Percentiles rank a stretch among this genome's conserved stretches.
Evolutionary conservation across 2,329 filamentous ascomycete genomes (phyloP).

Genomic region (Microsporum ferrugineum): DNA sequence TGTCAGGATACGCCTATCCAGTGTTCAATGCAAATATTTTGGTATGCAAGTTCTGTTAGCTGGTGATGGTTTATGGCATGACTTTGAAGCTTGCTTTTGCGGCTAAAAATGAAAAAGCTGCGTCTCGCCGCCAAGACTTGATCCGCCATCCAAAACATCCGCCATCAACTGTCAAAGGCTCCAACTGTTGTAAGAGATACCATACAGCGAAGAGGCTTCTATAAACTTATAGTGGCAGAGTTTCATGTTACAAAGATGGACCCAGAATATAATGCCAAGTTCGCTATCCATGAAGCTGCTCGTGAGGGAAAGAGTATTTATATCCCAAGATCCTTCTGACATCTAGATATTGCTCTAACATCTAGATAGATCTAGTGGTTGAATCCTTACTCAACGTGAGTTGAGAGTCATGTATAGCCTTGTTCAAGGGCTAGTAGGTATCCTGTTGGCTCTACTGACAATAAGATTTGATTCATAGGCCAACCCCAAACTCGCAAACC

Average conservation of each 20-base stretch:
- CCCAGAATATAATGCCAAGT: conserved; percentile 47
- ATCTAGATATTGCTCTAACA: conserved; percentile 17
- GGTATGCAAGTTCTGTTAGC: not conserved
- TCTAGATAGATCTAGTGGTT: conserved; percentile 50
- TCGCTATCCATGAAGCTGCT: conserved; percentile 75
- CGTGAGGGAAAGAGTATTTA: conserved; percentile 68
- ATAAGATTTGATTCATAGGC: conserved; percentile 39
- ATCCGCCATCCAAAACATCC: not conserved
- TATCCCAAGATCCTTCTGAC: not conserved
- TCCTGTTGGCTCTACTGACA: not conserved
- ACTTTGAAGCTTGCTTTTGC: not conserved
- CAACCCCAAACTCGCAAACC: conserved; percentile 64
- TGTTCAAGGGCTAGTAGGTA: conserved; percentile 8
- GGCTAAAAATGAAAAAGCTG: not conserved
- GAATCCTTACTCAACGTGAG: conserved; percentile 63
- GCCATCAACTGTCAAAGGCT: not conserved
- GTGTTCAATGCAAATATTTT: not conserved
- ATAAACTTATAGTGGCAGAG: not conserved
- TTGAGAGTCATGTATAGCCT: conserved; percentile 20
- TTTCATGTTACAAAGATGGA: conserved; percentile 23
- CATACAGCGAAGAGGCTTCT: not conserved
- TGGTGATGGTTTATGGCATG: not conserved
- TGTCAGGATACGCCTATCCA: not conserved
- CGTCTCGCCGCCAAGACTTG: not conserved
- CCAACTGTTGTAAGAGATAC: not conserved